Evolutionary conservation across 2,329 filamentous ascomycete genomes (phyloP).

Genomic region (Lecanicillium sp.): DNA sequence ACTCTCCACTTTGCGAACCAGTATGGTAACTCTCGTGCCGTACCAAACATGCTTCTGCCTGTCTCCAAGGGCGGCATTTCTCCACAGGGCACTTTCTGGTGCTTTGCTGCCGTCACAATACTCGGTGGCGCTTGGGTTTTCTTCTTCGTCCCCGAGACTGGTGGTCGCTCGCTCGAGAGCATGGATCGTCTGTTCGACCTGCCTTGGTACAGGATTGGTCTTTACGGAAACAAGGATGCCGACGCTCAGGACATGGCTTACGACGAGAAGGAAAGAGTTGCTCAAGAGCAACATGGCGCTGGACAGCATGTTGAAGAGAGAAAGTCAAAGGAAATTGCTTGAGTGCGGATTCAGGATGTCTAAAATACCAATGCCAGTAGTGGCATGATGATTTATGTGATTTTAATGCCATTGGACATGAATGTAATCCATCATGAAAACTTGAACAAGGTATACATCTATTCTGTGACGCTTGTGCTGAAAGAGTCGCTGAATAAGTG

Average conservation of each 20-base stretch:
- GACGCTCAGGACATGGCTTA: constrained; percentile 34
- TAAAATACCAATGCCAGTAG: neutral
- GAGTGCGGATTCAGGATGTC: neutral
- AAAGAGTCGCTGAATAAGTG: too few relatives aligned
- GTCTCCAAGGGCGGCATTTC: constrained; percentile 36
- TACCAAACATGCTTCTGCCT: constrained; percentile 63
- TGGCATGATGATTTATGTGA: neutral
- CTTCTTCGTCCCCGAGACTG: constrained; percentile 66
- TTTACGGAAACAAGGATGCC: constrained; percentile 43
- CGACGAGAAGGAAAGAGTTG: constrained; percentile 34
- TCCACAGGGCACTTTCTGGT: constrained; percentile 66
- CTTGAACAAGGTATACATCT: too few relatives aligned
- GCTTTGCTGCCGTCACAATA: constrained; percentile 60
- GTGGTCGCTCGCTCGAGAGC: constrained; percentile 55
- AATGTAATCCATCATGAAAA: too few relatives aligned
- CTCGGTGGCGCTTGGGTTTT: constrained; percentile 63
- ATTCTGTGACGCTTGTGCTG: too few relatives aligned
- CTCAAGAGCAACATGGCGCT: constrained; percentile 20
- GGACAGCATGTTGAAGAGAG: constrained; percentile 27
- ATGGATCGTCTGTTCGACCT: constrained; percentile 67
- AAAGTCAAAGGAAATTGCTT: neutral
- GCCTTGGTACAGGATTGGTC: constrained; percentile 68
- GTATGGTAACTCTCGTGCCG: constrained; percentile 67
- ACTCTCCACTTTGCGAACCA: constrained; percentile 72
- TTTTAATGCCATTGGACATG: too few relatives aligned